Percentiles rank a stretch among this genome's conserved stretches.
These are phyloP conservation scores for Monilinia polystroma DNA, from an alignment of 2,329 filamentous ascomycete species.

Conservation along the genomic window DNA sequence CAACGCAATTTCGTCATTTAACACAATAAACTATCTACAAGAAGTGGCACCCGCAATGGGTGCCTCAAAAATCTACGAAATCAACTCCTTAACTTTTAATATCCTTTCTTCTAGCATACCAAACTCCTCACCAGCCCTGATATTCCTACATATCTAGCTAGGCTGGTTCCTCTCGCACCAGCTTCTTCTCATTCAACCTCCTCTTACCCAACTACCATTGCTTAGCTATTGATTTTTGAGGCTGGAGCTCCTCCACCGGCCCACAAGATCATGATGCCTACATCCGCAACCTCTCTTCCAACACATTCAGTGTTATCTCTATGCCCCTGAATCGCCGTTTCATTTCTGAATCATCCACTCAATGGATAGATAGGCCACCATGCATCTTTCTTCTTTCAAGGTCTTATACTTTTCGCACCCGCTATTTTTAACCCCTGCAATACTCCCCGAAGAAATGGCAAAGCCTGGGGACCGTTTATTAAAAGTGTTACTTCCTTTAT, in stretches of 20 bases:
- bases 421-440: conserved; percentile 40
- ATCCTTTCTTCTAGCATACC: conserved; percentile 16
- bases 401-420: conserved; percentile 24
- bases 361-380: too few species aligned
- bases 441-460: conserved; percentile 40
- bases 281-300: conserved; percentile 33
- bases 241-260: conserved; percentile 41
- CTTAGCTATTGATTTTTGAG: conserved; percentile 42
- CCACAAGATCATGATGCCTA: conserved; percentile 36
- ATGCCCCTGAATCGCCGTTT: not conserved
- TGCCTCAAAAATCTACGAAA: not conserved
- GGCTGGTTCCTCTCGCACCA: conserved; percentile 42
- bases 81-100: conserved; percentile 21
- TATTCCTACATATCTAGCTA: conserved; percentile 44
- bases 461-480: conserved; percentile 16
- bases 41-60: not conserved
- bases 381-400: conserved; percentile 24
- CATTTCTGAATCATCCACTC: too few species aligned
- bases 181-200: conserved; percentile 27
- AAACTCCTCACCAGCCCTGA: conserved; percentile 20
- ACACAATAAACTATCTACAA: not conserved
- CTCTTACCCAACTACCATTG: conserved; percentile 29
- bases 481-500: not conserved
- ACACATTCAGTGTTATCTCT: conserved; percentile 33
- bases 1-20: not conserved